These are phyloP conservation scores for Podila minutissima DNA, from an alignment of 192 early-diverging fungal species.

Conservation along the genomic window DNA sequence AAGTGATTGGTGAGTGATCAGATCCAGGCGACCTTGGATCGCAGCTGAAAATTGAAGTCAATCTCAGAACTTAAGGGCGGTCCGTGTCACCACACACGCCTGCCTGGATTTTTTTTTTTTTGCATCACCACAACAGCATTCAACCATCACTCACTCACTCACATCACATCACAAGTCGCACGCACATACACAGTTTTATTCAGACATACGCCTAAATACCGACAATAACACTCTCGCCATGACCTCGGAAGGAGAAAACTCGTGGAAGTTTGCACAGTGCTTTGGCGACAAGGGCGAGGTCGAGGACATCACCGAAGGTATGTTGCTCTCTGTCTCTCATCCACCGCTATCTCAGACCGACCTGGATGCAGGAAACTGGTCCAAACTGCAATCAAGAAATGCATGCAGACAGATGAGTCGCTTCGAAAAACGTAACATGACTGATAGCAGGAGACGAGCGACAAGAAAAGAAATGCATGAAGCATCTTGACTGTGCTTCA, in stretches of 20 bases:
- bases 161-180: too few relatives aligned
- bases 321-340: not conserved
- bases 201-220: not conserved
- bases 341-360: not conserved
- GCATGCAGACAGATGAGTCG: too few relatives aligned
- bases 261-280: constrained; percentile 95
- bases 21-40: too few relatives aligned
- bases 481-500: too few relatives aligned
- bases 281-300: constrained; percentile 98
- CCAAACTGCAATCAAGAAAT: not conserved
- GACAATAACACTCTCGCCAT: not conserved
- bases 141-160: too few relatives aligned
- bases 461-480: too few relatives aligned
- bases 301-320: constrained; percentile 98
- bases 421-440: too few relatives aligned
- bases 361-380: not conserved
- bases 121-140: not conserved
- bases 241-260: constrained; percentile 18
- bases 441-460: too few relatives aligned
- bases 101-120: not conserved
- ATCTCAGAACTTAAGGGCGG: too few relatives aligned
- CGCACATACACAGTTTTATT: not conserved
- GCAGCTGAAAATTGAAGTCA: too few relatives aligned
- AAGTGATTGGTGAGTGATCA: too few relatives aligned
- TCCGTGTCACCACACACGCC: too few relatives aligned